Percentiles rank a stretch among this genome's conserved stretches.
Evolutionary conservation across 495 filamentous ascomycete genomes (phyloP).

Genomic region (Aspergillus hancockii): DNA sequence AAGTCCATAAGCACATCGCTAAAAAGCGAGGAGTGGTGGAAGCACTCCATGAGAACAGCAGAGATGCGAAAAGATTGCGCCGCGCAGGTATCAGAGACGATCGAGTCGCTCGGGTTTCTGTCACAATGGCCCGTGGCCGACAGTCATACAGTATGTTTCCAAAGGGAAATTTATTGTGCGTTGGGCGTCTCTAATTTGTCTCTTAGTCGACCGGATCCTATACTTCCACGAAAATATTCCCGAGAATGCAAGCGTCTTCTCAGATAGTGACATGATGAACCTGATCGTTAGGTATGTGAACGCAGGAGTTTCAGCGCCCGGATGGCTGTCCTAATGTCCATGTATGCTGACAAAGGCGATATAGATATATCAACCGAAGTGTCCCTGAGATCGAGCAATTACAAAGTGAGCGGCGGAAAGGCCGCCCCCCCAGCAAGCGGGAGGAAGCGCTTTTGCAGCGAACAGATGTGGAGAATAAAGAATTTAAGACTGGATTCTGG

Average conservation of each 20-base stretch:
- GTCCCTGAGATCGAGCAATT: constrained; percentile 73
- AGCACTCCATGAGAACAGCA: constrained; percentile 78
- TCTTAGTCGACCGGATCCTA: constrained; percentile 66
- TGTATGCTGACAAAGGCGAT: background rate
- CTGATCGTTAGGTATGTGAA: constrained; percentile 61
- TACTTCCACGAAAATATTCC: constrained; percentile 69
- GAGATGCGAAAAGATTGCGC: constrained; percentile 74
- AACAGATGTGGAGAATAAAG: constrained; percentile 69
- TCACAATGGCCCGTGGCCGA: constrained; percentile 64
- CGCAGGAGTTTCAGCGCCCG: background rate
- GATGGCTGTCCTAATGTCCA: background rate
- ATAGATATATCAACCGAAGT: constrained; percentile 75
- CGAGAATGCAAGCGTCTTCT: constrained; percentile 54
- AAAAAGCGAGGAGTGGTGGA: constrained; percentile 70
- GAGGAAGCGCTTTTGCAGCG: constrained; percentile 77
- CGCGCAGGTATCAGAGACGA: constrained; percentile 74
- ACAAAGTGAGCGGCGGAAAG: constrained; percentile 74
- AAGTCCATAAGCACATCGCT: constrained; percentile 79
- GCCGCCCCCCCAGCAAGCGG: constrained; percentile 73
- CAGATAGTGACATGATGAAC: constrained; percentile 56
- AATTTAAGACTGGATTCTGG: constrained; percentile 83
- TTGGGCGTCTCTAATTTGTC: constrained; percentile 8
- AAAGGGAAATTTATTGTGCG: background rate
- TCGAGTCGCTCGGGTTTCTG: constrained; percentile 65
- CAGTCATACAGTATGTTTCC: constrained; percentile 60